Percentiles rank a stretch among this genome's conserved stretches.
Conservation (phyloP, 176 grass and related monocot species). For the Elaeis guineensis region DNA sequence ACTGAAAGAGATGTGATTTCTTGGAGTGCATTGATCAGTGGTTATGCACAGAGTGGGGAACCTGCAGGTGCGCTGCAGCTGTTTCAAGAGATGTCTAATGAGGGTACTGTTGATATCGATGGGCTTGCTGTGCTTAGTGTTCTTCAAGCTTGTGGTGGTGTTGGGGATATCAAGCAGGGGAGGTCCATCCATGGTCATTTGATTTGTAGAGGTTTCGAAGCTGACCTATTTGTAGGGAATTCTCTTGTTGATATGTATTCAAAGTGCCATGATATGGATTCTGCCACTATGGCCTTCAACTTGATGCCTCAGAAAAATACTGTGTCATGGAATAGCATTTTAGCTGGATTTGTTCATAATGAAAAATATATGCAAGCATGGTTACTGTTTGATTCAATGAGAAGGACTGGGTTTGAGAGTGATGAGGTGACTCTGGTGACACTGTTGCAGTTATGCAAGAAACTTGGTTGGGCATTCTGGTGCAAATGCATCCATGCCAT, state of each 20-base stretch:
- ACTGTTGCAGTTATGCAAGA: constrained; percentile 47
- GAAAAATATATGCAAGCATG: constrained; percentile 17
- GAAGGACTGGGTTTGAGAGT: not conserved
- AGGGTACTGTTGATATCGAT: constrained; percentile 13
- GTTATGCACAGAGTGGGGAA: constrained; percentile 9
- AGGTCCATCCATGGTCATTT: constrained; percentile 16
- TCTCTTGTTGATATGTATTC: constrained; percentile 29
- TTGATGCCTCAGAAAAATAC: constrained; percentile 20
- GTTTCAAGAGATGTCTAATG: constrained; percentile 15
- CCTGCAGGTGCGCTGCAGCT: constrained; percentile 6
- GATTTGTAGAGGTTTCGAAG: constrained; percentile 17
- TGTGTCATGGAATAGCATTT: constrained; percentile 56
- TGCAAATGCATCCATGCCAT: constrained; percentile 36
- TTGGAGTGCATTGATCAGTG: constrained; percentile 31
- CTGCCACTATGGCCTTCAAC: constrained; percentile 15
- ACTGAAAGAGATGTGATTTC: constrained; percentile 25
- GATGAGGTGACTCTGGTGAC: constrained; percentile 34
- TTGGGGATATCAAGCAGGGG: constrained; percentile 6
- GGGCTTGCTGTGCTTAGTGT: constrained; percentile 17
- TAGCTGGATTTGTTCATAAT: constrained; percentile 31
- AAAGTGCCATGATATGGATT: constrained; percentile 19
- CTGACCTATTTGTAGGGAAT: constrained; percentile 21
- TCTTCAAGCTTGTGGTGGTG: constrained; percentile 24
- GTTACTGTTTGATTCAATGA: constrained; percentile 12
- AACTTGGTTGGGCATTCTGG: constrained; percentile 24